Evolutionary conservation across 2,329 filamentous ascomycete genomes (phyloP), one percentile per base, ranked within the genome.

Genomic region (Trichoderma sp.): DNA sequence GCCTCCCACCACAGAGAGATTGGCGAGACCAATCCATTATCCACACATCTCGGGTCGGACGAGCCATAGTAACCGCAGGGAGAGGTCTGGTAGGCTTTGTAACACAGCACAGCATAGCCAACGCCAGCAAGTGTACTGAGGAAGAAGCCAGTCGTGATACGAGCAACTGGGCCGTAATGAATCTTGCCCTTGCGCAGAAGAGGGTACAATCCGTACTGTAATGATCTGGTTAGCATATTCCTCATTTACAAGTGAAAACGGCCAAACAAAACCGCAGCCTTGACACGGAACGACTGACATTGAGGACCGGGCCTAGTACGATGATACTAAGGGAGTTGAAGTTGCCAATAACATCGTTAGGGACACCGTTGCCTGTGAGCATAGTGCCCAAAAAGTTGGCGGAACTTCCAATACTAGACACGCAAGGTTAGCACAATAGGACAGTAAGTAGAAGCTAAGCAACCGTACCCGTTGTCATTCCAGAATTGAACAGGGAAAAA

Each of bases 321-420:
- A 92, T 85, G 72, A 90, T 87, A 30, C 85, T 83, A 47, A 91
- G 79, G 0, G 89, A 86, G 75, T 91, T 88, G 72, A 91, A 83
- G 77, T 90, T 87, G 69, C 83, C 81, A 30, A 92, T 80, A 9
- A 91, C 80, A 77, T 92, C 90, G 76, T 91, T 92, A 8, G 86
- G 86, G 0, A 85, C 84, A 12, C 86, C 85, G 68, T 86, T 78
- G n/a, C 80, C 43, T 47, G 43, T 83, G 80, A 86, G 85, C 72
- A 82, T 79, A 1, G 81, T 83, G 15, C 78, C 81, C 71, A 47
- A 21, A n/a, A 47, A 47, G 43, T 47, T 47, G 3, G 43, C 43
- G 3, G 43, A 47, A 4, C 43, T 47, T 47, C 43, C 43, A 4
- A 47, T 47, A 47, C 43, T 47, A 47, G 3, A 47, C n/a, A n/a